Percentiles rank a stretch among this genome's conserved stretches.
Conservation (phyloP, 202 grass and related monocot genomes). For the Panicum virgatum region DNA sequence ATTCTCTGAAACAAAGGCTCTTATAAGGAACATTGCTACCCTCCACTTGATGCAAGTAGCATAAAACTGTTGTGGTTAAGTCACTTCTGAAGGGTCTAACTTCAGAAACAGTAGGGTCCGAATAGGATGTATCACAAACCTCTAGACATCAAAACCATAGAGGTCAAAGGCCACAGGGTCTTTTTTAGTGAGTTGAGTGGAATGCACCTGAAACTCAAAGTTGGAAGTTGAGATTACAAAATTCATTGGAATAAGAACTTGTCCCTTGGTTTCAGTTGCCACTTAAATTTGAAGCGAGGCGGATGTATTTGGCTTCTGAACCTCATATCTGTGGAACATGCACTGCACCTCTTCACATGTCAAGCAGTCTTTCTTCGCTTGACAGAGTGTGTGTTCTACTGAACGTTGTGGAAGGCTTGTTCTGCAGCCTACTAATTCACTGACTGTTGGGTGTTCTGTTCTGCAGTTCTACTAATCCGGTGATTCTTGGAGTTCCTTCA, state of each 20-base stretch:
- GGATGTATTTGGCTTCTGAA: conserved; percentile 24
- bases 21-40: neutral
- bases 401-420: neutral
- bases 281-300: conserved; percentile 29
- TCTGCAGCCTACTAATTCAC: neutral
- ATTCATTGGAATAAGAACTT: neutral
- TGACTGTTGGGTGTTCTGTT: neutral
- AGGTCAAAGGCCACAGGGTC: conserved; percentile 25
- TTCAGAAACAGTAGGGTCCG: neutral
- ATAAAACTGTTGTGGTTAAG: neutral
- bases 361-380: neutral
- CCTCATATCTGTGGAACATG: conserved; percentile 14
- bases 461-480: neutral
- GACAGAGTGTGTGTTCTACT: neutral
- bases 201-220: conserved; percentile 35
- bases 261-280: neutral
- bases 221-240: conserved; percentile 12
- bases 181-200: conserved; percentile 18
- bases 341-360: conserved; percentile 17
- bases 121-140: conserved; percentile 36
- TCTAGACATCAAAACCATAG: neutral
- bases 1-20: neutral
- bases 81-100: conserved; percentile 7
- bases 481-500: neutral
- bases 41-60: conserved; percentile 24